Conservation (phyloP, 768 basidiomycete species). For the Pleurotus cornucopiae region DNA sequence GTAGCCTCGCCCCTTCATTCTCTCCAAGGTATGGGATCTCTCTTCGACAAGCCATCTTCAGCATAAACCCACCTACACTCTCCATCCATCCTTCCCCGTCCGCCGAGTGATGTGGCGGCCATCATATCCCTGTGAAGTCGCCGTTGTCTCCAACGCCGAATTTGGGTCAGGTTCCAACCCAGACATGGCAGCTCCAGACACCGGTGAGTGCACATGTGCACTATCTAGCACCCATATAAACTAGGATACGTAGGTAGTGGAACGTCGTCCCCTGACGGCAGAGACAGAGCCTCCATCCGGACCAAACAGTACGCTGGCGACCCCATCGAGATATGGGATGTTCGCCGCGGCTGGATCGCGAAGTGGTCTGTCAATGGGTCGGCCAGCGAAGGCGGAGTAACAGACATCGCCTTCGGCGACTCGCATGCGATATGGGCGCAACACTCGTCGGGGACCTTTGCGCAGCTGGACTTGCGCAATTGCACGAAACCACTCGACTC, state of each 20-base stretch:
- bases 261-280: neutral
- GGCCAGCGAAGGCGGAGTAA: slow-evolving; percentile 65
- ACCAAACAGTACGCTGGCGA: slow-evolving; percentile 36
- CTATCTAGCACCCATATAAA: neutral
- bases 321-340: slow-evolving; percentile 83
- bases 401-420: slow-evolving; percentile 67
- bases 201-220: neutral
- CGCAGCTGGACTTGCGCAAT: slow-evolving; percentile 72
- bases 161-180: slow-evolving; percentile 29
- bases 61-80: slow-evolving; percentile 60
- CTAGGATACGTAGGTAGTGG: neutral
- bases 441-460: slow-evolving; percentile 72
- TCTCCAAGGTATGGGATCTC: slow-evolving; percentile 66
- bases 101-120: slow-evolving; percentile 77
- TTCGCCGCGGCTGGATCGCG: slow-evolving; percentile 72
- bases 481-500: slow-evolving; percentile 62
- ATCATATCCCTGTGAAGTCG: slow-evolving; percentile 69
- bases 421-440: slow-evolving; percentile 71
- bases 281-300: slow-evolving; percentile 1
- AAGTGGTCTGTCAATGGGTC: slow-evolving; percentile 76
- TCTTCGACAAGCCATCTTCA: slow-evolving; percentile 47
- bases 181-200: slow-evolving; percentile 12
- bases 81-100: slow-evolving; percentile 74
- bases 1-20: neutral
- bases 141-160: slow-evolving; percentile 65